Percentiles rank a stretch among this genome's conserved stretches.
These are phyloP conservation scores for Pseudisothecium myosuroides DNA, from an alignment of 225 moss, liverwort and hornwort species.

Conservation along the genomic window DNA sequence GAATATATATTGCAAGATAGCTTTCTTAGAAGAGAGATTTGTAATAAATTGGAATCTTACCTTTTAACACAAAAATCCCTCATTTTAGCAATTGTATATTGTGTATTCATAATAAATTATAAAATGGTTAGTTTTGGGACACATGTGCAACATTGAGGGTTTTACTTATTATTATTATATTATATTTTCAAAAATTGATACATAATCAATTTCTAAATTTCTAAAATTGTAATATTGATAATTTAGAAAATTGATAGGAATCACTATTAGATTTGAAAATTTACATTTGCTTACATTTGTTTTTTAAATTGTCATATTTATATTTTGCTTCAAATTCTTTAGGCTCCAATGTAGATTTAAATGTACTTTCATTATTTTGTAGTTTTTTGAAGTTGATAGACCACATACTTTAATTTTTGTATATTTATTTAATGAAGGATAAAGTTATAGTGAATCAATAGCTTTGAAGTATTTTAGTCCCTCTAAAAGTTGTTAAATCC, in stretches of 20 bases:
- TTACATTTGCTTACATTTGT: too few species aligned
- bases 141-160: neutral
- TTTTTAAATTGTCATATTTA: neutral
- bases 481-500: too few species aligned
- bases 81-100: accelerated
- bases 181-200: neutral
- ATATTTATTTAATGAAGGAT: neutral
- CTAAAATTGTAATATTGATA: neutral
- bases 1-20: neutral
- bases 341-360: neutral
- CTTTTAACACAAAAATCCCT: neutral
- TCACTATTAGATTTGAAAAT: neutral
- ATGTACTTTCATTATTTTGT: too few species aligned
- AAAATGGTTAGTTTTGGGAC: neutral
- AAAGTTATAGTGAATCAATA: neutral
- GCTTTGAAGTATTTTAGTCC: neutral
- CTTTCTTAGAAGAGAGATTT: neutral
- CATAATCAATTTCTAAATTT: neutral
- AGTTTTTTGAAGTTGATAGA: neutral
- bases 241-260: neutral
- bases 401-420: neutral
- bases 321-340: accelerated
- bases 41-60: neutral
- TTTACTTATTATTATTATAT: neutral
- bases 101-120: neutral